A percentile compares a stretch with the other conserved stretches of the same genome.
phyloP scores from a whole-genome alignment of 208 protist species.

The Leishmania major region DNA sequence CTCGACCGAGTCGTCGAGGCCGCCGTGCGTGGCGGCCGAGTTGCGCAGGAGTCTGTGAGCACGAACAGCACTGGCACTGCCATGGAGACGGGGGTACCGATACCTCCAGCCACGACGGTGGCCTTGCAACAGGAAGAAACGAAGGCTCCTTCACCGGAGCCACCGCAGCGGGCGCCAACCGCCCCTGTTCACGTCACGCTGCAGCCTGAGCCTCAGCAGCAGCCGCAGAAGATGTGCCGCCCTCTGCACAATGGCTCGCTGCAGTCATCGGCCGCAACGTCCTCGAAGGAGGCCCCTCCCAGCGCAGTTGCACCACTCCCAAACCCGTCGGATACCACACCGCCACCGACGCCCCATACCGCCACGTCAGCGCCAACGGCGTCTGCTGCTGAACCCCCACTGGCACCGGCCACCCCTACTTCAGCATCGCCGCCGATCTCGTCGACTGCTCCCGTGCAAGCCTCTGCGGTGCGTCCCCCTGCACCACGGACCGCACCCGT shows the following conservation, averaged over 20 bases:
- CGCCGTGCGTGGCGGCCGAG: conserved; percentile 17
- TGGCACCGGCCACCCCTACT: not conserved
- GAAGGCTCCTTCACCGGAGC: not conserved
- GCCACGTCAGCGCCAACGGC: not conserved
- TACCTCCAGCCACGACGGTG: not conserved
- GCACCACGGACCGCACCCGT: not conserved
- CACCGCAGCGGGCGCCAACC: not conserved
- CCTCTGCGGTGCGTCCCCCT: not conserved
- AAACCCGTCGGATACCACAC: not conserved
- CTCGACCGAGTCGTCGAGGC: conserved; percentile 64
- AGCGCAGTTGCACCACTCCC: not conserved
- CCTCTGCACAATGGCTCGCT: conserved; percentile 13
- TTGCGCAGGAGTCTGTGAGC: conserved; percentile 11
- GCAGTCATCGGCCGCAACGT: not conserved
- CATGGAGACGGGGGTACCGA: not conserved
- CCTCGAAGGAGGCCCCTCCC: not conserved
- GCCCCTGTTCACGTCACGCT: not conserved
- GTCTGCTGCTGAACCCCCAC: not conserved
- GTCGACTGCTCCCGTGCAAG: not conserved
- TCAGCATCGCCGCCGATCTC: not conserved
- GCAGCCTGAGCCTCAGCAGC: not conserved
- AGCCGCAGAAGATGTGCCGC: not conserved
- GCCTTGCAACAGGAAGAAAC: not conserved
- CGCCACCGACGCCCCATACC: not conserved
- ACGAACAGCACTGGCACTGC: not conserved